Conservation (phyloP, 441 rosid species). For the Flueggea neowawraea region DNA sequence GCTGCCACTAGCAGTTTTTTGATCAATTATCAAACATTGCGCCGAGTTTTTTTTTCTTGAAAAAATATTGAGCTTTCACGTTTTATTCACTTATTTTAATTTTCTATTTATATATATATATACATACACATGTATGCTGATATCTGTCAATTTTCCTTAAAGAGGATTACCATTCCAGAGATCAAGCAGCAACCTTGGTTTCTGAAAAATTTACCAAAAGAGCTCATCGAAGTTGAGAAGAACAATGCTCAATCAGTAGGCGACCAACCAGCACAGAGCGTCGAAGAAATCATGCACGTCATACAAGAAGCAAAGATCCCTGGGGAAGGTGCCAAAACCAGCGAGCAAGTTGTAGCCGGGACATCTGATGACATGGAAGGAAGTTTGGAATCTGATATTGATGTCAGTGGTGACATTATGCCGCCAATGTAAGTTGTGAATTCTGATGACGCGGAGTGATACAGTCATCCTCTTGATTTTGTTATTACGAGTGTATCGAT, state of each 20-base stretch:
- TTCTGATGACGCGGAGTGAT: no score
- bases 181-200: conserved; percentile 72
- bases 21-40: no score
- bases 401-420: conserved; percentile 35
- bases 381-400: conserved; percentile 47
- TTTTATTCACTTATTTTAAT: no score
- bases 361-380: conserved; percentile 40
- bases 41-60: no score
- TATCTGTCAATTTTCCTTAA: background rate
- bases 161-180: conserved; percentile 66
- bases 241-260: conserved; percentile 22
- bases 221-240: conserved; percentile 51
- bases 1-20: no score
- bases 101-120: no score
- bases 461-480: no score
- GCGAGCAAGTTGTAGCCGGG: conserved; percentile 24
- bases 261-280: conserved; percentile 45
- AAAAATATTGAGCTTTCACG: no score
- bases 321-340: conserved; percentile 29
- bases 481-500: no score
- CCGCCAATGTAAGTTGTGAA: background rate
- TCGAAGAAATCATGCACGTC: conserved; percentile 51
- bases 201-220: conserved; percentile 54
- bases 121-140: no score
- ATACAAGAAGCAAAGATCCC: conserved; percentile 50